Base-by-base conservation (phyloP, 768 basidiomycete genomes). In the Tulasnella sp. region DNA sequence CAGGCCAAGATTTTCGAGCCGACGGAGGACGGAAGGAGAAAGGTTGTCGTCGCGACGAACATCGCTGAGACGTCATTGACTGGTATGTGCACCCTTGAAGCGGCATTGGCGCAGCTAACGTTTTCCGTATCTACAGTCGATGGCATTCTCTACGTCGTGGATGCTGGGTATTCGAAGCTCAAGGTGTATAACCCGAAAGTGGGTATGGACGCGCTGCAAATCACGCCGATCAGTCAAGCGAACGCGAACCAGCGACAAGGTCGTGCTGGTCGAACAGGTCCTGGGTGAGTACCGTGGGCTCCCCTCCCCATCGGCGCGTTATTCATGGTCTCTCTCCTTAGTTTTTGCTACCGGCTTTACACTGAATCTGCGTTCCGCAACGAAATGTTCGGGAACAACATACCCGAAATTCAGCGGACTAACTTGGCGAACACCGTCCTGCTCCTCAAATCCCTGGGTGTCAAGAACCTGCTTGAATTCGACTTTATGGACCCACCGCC, bases 401-500 rank as follows among this genome's bases (percentile, higher is more conserved):
- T 99, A 81, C 98, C 98, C 3, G 98, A 99, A 86, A 99, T 99
- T 77, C 98, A 99, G 85, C 89, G 98, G 71, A 99, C 98, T 14
- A 99, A 99, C 85, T 86, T 99, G 78, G 97, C 98, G 27, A 99
- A 99, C 83, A 99, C 97, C 0, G 98, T 99, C 0, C 86, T 99
- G 31, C 86, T 99, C 48, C 88, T 99, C 80, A 99, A 99, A 84
- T 97, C 97, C 3, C 88, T 99, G 7, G 97, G 98, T 14, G 98
- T 99, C 58, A 98, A 98, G 87, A 96, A 99, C 84, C 86, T 98
- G 58, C 89, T 99, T 31, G 97, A 99, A 85, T 99, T 99, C 83
- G 97, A 99, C 86, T 99, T 99, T 84, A 99, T 99, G 98, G 98
- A 99, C 84, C 98, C 98, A n/a, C 98, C 98, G 31, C 98, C 98